Evolutionary conservation across 441 rosid genomes (phyloP).

Genomic region (Populus trichocarpa): DNA sequence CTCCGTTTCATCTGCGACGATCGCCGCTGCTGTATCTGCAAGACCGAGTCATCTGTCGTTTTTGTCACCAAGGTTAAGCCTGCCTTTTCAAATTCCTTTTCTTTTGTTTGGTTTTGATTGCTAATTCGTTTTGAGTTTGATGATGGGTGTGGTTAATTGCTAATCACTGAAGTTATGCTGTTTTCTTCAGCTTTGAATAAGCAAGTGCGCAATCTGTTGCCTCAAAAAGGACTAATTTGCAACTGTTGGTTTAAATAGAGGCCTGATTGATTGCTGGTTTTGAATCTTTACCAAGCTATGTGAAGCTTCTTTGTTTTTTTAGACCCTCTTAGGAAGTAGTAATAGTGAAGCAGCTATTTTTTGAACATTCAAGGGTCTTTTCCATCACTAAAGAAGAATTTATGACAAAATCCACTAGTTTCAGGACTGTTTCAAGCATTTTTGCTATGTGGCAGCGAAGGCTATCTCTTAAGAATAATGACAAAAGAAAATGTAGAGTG

Average conservation of each 20-base stretch:
- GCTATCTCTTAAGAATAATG: not conserved
- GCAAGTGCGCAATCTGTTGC: not conserved
- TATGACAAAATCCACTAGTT: not conserved
- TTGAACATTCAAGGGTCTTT: not conserved
- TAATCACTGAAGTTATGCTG: not conserved
- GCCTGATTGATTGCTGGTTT: not conserved
- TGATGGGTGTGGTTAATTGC: not conserved
- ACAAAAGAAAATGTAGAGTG: not conserved
- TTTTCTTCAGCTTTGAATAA: not conserved
- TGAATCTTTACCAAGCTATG: not conserved
- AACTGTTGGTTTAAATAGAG: not conserved
- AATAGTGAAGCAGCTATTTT: not conserved
- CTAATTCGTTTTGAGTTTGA: not conserved
- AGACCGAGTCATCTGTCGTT: slow-evolving; percentile 53
- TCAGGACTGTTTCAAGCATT: not conserved
- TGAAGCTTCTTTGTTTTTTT: not conserved
- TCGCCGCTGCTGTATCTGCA: slow-evolving; percentile 87
- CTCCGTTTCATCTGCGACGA: slow-evolving; percentile 44
- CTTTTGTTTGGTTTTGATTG: not conserved
- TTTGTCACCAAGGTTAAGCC: slow-evolving; percentile 84
- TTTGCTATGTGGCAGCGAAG: not conserved
- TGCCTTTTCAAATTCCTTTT: not conserved
- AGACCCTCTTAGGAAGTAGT: not conserved
- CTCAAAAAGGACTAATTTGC: not conserved
- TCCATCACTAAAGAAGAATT: not conserved